Conservation (phyloP, 169 alveolate genomes). For the Eimeria sp. region DNA sequence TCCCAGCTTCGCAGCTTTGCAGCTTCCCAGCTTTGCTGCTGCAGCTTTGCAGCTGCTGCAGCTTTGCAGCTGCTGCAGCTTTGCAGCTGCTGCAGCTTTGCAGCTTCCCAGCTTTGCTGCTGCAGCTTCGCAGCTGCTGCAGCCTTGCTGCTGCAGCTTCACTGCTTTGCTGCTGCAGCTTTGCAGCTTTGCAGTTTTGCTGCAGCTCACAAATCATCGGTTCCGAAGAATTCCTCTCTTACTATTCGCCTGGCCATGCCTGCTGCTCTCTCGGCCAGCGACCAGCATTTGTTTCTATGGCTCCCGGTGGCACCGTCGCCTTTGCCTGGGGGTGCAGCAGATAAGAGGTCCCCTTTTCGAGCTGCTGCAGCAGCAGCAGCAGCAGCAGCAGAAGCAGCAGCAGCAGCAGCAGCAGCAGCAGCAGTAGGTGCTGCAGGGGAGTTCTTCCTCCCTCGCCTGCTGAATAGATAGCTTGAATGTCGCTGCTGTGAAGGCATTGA, state of each 20-base stretch:
- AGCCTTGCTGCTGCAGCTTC: too few relatives aligned
- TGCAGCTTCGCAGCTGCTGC: background rate
- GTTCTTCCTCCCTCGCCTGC: background rate
- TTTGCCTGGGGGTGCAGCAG: background rate
- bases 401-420: background rate
- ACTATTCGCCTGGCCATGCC: slow-evolving; percentile 22
- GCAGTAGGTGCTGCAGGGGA: background rate
- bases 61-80: background rate
- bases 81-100: background rate
- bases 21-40: too few relatives aligned
- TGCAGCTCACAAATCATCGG: background rate
- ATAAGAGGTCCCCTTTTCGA: background rate
- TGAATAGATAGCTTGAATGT: background rate
- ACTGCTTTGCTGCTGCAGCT: too few relatives aligned
- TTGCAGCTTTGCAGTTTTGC: too few relatives aligned
- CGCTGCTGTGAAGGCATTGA: background rate
- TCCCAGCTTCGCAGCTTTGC: too few relatives aligned
- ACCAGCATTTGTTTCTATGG: background rate
- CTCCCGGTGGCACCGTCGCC: background rate
- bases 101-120: background rate
- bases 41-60: too few relatives aligned
- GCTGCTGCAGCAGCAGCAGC: background rate
- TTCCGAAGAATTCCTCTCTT: slow-evolving; percentile 30
- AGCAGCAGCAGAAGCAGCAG: background rate
- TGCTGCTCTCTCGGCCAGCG: slow-evolving; percentile 25